These are phyloP conservation scores for Maudiozyma barnettii DNA, from an alignment of 805 yeast species.

Conservation along the genomic window DNA sequence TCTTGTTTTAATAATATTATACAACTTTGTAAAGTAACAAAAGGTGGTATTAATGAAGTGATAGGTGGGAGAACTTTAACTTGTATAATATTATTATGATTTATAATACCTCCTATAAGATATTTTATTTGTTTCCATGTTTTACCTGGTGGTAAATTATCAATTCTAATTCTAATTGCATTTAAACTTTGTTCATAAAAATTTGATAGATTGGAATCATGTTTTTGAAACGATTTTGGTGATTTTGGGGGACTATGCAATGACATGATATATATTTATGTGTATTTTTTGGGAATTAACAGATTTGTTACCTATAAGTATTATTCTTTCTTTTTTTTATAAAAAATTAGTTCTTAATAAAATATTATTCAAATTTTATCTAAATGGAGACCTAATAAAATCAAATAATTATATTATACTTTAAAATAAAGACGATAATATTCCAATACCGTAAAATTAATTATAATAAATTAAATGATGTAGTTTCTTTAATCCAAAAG, in stretches of 20 bases:
- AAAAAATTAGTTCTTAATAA: too few species aligned
- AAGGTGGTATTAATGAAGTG: conserved; percentile 27
- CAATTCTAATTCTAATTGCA: conserved; percentile 15
- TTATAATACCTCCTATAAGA: conserved; percentile 27
- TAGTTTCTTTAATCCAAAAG: too few species aligned
- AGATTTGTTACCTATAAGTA: too few species aligned
- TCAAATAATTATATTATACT: too few species aligned
- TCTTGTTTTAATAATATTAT: conserved; percentile 13
- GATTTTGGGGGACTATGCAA: background rate
- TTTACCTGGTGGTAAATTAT: conserved; percentile 28
- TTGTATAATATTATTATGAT: conserved; percentile 22
- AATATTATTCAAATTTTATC: too few species aligned
- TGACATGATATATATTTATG: background rate
- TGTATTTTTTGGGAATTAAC: too few species aligned
- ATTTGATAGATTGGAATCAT: background rate
- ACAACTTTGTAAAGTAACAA: conserved; percentile 26
- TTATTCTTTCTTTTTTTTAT: too few species aligned
- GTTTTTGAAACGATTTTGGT: background rate
- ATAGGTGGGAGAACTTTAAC: conserved; percentile 26
- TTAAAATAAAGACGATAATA: too few species aligned
- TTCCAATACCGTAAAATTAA: too few species aligned
- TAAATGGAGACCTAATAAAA: too few species aligned
- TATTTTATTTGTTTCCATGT: conserved; percentile 28
- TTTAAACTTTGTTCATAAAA: background rate
- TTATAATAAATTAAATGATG: too few species aligned